Evolutionary conservation across 176 grass and related monocot species (phyloP), one percentile per base, ranked within the genome.

Genomic region (Juncus effusus): DNA sequence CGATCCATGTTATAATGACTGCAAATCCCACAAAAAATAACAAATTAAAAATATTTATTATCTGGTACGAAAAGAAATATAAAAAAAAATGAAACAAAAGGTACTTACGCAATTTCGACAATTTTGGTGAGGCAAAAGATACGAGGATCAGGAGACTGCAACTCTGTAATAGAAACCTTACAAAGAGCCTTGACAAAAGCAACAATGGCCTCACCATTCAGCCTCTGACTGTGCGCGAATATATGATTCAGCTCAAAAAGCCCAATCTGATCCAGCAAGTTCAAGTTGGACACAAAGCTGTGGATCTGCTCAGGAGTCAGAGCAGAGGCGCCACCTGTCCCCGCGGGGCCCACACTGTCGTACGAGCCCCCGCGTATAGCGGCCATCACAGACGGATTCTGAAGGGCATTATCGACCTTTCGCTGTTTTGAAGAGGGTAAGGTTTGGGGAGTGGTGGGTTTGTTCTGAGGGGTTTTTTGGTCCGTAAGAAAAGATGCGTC

Each of bases 51-150:
- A 47, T 47, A 47, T 47, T 40, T 59, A 74, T 58, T 72, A 85
- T 93, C 92, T 47, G 44, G 44, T 47, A 47, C 2, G 9, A 47
- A 28, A 1, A 28, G 19, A 28, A 28, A 28, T 28, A 28, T 28
- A 28, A 47, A 76, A 78, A 70, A 19, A 66, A 65, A 45, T 61
- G 37, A 67, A 63, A 63, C 50, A 60, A 16, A 51, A 76, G 57
- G 74, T 47, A 47, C 88, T 93, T 92, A 97, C 85, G 94, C 83
- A 10, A 92, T 89, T 66, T 97, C 94, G 56, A 93, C 94, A 75
- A 97, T 92, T 89, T 97, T 97, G 63, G 94, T 97, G 63, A 97
- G 94, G 68, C 94, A 91, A 81, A 97, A 97, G 75, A 97, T 91
- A 37, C 85, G 85, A 72, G 94, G 94, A 84, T 97, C 80, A 16